Evolutionary conservation across 2,329 filamentous ascomycete genomes (phyloP), one percentile per base, ranked within the genome.

Genomic region (Lecanicillium sp.): DNA sequence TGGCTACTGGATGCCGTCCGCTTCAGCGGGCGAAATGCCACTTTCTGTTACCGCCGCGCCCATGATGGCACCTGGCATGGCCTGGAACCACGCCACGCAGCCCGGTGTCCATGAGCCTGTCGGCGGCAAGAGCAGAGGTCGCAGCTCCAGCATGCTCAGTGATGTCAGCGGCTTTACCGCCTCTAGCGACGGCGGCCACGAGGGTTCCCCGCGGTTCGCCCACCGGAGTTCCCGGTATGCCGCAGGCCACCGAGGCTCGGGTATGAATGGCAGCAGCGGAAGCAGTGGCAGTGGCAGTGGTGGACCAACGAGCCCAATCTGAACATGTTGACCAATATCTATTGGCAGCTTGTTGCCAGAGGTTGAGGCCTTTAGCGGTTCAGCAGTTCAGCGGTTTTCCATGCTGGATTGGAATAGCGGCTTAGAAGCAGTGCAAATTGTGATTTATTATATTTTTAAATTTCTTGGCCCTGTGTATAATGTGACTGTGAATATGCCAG

Each of bases 131-230:
- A 61, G 64, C 20, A 61, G 77, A 32, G 77, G 75, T 17, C 72
- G 78, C 35, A 81, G 77, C 20, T 80, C 75, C 9, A 80, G 75
- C 41, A 82, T 82, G 78, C 69, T 82, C 3, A 81, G 77, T 50
- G 72, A 80, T 49, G 64, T 81, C 3, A 80, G 76, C n/a, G 77
- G 77, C 15, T 79, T 81, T 49, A 82, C 78, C 7, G 75, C 81
- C 58, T 76, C 71, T 13, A 79, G 72, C 48, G 66, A 65, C 34
- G 74, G 32, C 29, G 36, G 39, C 17, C 20, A 20, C 4, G 73
- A 72, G 17, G 64, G 68, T 44, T 37, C 41, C 12, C 39, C 33
- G 4, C 36, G 13, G 15, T 32, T 29, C 15, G 28, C 17, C 22
- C 17, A 33, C 14, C 17, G 17, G 14, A n/a, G 10, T 14, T n/a